Evolutionary conservation across 2,329 filamentous ascomycete genomes (phyloP).

Genomic region (Phaeophleospora eucalypticola): DNA sequence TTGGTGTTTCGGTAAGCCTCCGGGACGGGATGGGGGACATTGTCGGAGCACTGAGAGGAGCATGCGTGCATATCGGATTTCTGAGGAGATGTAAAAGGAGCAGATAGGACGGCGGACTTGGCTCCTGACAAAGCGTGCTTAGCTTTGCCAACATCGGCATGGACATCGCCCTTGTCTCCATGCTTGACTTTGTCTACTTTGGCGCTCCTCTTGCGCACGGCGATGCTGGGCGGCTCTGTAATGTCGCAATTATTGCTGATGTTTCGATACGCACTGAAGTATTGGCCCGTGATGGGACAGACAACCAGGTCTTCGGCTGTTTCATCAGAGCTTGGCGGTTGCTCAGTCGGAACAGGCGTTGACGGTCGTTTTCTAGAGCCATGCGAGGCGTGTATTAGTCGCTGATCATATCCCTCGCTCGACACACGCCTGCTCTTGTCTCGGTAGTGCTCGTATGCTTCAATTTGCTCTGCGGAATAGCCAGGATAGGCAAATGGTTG

Average conservation of each 20-base stretch:
- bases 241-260: background rate
- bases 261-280: conserved; percentile 4
- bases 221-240: conserved; percentile 11
- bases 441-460: conserved; percentile 30
- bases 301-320: background rate
- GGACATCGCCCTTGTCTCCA: conserved; percentile 1
- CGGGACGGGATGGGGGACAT: conserved; percentile 1
- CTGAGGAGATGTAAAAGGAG: conserved; percentile 5
- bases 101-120: conserved; percentile 1
- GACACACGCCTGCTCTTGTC: conserved; percentile 26
- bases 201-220: conserved; percentile 14
- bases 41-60: background rate
- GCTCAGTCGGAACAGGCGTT: background rate
- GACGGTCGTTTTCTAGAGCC: background rate
- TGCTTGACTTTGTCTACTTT: conserved; percentile 10
- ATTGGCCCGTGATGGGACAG: background rate
- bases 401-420: conserved; percentile 25
- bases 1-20: background rate
- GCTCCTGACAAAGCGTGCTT: background rate
- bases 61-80: background rate
- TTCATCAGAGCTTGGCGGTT: background rate
- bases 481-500: conserved; percentile 32
- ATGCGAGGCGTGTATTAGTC: conserved; percentile 7
- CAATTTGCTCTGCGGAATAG: conserved; percentile 27
- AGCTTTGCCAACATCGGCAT: background rate